Conservation (phyloP, 2,329 filamentous ascomycete genomes). For the Sporothrix protearum region DNA sequence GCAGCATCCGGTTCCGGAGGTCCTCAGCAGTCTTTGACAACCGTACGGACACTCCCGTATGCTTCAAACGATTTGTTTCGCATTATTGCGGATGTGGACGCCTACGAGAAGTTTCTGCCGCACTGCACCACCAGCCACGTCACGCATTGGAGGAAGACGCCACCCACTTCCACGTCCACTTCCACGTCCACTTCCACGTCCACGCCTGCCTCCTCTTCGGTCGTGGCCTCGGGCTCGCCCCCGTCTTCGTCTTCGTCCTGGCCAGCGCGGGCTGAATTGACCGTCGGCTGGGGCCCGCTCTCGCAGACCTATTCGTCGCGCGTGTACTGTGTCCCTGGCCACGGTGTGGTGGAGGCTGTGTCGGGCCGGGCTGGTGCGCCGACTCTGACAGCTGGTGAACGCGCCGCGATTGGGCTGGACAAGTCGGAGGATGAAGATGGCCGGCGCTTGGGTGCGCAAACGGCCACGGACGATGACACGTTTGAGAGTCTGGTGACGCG, state of each 20-base stretch:
- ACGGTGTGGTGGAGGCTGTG: slow-evolving; percentile 69
- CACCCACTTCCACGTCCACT: too few relatives aligned
- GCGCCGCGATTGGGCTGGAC: slow-evolving; percentile 31
- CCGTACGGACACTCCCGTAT: slow-evolving; percentile 74
- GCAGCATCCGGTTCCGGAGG: slow-evolving; percentile 21
- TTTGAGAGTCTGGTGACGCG: slow-evolving; percentile 67
- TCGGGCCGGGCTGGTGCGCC: slow-evolving; percentile 47
- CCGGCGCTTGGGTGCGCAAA: slow-evolving; percentile 24
- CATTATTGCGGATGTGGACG: slow-evolving; percentile 82
- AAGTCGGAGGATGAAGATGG: slow-evolving; percentile 20
- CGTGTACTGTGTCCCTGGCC: slow-evolving; percentile 67
- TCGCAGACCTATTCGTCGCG: slow-evolving; percentile 79
- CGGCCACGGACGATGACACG: slow-evolving; percentile 38
- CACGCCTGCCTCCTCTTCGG: too few relatives aligned
- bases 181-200: too few relatives aligned
- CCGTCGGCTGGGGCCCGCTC: slow-evolving; percentile 79
- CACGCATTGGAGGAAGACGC: slow-evolving; percentile 59
- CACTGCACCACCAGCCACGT: slow-evolving; percentile 79
- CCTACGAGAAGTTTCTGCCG: slow-evolving; percentile 83
- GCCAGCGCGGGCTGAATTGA: slow-evolving; percentile 74
- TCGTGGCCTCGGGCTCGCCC: neutral
- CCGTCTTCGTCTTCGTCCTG: slow-evolving; percentile 38
- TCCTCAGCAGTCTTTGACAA: slow-evolving; percentile 62
- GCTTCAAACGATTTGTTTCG: slow-evolving; percentile 67
- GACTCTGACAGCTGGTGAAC: slow-evolving; percentile 42